Evolutionary conservation across 768 basidiomycete genomes (phyloP).

Genomic region (Clitopilus passeckerianus): DNA sequence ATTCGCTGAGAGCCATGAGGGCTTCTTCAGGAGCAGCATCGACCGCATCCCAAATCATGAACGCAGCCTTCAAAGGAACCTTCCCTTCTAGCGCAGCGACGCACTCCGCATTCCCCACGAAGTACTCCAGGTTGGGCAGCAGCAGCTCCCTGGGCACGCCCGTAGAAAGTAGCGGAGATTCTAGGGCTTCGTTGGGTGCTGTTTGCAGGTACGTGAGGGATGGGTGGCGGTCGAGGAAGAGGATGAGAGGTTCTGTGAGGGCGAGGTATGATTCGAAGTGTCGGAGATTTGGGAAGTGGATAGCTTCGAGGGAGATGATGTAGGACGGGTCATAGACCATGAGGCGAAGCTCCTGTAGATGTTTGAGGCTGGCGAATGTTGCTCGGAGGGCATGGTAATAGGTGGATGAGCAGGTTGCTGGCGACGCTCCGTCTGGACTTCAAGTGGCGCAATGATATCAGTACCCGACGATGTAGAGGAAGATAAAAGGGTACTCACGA

Average conservation of each 20-base stretch:
- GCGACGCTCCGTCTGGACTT: slow-evolving; percentile 15
- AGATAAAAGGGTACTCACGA: slow-evolving; percentile 17
- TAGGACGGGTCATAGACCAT: slow-evolving; percentile 25
- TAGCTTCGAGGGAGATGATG: slow-evolving; percentile 15
- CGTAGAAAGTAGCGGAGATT: not conserved
- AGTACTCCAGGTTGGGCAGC: slow-evolving; percentile 29
- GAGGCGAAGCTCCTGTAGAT: slow-evolving; percentile 25
- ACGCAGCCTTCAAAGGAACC: slow-evolving; percentile 26
- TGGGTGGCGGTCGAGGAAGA: slow-evolving; percentile 30
- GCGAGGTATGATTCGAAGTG: slow-evolving; percentile 32
- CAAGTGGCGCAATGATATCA: not conserved
- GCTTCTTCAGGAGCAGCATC: slow-evolving; percentile 22
- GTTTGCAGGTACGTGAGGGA: slow-evolving; percentile 28
- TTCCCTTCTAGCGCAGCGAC: slow-evolving; percentile 20
- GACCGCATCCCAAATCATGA: slow-evolving; percentile 29
- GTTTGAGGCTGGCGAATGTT: slow-evolving; percentile 19
- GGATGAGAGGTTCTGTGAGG: slow-evolving; percentile 21
- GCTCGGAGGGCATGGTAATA: slow-evolving; percentile 25
- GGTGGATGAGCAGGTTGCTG: slow-evolving; percentile 15
- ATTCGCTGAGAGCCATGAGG: slow-evolving; percentile 23
- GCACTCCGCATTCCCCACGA: slow-evolving; percentile 28
- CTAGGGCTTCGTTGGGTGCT: slow-evolving; percentile 22
- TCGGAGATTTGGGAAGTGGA: slow-evolving; percentile 20
- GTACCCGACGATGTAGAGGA: not conserved
- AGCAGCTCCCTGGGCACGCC: slow-evolving; percentile 11